phyloP scores from a whole-genome alignment of 2,329 filamentous ascomycete genomes.

The Lasiodiplodia hormozganensis region DNA sequence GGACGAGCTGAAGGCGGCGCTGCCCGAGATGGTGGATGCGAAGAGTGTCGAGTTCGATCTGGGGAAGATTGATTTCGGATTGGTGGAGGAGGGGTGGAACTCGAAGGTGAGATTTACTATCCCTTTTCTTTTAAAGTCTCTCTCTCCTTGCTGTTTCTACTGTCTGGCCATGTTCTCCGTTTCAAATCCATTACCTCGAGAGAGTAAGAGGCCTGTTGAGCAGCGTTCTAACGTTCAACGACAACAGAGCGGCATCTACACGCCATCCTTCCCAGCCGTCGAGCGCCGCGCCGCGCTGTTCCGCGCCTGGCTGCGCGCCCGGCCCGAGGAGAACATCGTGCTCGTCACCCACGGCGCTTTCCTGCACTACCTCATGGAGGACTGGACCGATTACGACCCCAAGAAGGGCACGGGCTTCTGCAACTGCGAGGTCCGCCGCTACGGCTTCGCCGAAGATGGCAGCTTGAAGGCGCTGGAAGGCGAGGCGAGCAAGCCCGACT shows the following conservation, averaged over 20 bases:
- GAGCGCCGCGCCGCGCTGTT: conserved; percentile 40
- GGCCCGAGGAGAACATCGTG: conserved; percentile 70
- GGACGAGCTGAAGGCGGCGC: conserved; percentile 53
- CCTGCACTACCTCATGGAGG: conserved; percentile 83
- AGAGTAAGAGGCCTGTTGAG: not conserved
- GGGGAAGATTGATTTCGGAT: conserved; percentile 65
- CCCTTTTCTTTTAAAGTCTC: too few species aligned
- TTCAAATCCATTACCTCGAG: too few species aligned
- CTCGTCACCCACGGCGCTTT: conserved; percentile 85
- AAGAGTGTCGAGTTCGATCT: conserved; percentile 51
- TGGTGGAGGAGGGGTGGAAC: conserved; percentile 74
- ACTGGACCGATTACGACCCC: conserved; percentile 69
- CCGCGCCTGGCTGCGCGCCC: conserved; percentile 61
- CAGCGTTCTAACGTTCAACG: not conserved
- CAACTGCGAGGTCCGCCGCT: conserved; percentile 45
- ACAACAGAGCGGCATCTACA: conserved; percentile 42
- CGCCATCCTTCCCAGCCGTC: conserved; percentile 40
- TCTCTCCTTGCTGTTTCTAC: not conserved
- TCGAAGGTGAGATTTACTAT: conserved; percentile 59
- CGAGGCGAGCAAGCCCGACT: conserved; percentile 31
- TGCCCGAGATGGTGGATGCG: conserved; percentile 55
- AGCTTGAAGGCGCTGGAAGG: conserved; percentile 38
- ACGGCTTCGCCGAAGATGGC: conserved; percentile 41
- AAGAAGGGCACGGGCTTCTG: conserved; percentile 51
- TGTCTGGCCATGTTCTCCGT: fast-evolving